phyloP scores from a whole-genome alignment of 2,329 filamentous ascomycete species.

The Diaporthe sp. region DNA sequence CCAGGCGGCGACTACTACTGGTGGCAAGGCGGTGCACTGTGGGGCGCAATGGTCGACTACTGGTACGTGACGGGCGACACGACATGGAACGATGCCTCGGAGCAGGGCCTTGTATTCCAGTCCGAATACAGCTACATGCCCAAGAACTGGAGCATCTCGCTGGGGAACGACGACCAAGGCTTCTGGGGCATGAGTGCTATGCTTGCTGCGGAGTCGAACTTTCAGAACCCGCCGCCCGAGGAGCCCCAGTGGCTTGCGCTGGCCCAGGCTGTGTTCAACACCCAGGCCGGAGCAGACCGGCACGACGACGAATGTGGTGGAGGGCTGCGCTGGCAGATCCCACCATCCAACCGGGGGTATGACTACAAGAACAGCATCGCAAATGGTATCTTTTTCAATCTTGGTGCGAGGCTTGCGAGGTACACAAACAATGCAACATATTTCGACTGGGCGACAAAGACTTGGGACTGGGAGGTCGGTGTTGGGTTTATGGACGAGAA shows the following conservation, averaged over 20 bases:
- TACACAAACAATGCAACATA: conserved; percentile 70
- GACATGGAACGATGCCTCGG: conserved; percentile 65
- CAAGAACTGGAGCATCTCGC: conserved; percentile 49
- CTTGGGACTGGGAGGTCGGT: conserved; percentile 65
- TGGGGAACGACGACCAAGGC: conserved; percentile 73
- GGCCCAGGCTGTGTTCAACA: conserved; percentile 73
- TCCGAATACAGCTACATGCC: conserved; percentile 49
- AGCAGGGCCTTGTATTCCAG: conserved; percentile 47
- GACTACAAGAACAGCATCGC: conserved; percentile 69
- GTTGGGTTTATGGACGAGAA: conserved; percentile 63
- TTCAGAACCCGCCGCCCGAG: conserved; percentile 66
- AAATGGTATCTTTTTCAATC: conserved; percentile 58
- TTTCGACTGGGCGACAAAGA: conserved; percentile 63
- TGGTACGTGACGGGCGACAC: conserved; percentile 74
- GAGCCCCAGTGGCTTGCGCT: conserved; percentile 67
- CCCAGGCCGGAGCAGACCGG: conserved; percentile 67
- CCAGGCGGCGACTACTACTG: conserved; percentile 70
- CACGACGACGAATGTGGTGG: conserved; percentile 71
- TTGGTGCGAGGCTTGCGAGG: conserved; percentile 68
- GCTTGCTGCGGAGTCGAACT: conserved; percentile 67
- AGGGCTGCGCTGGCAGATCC: conserved; percentile 76
- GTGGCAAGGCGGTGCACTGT: conserved; percentile 76
- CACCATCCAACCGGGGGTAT: conserved; percentile 72
- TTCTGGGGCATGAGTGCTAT: conserved; percentile 75
- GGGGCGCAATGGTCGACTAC: conserved; percentile 74